Conservation (phyloP, 208 protist genomes). For the Vickermania spadyakhi region DNA sequence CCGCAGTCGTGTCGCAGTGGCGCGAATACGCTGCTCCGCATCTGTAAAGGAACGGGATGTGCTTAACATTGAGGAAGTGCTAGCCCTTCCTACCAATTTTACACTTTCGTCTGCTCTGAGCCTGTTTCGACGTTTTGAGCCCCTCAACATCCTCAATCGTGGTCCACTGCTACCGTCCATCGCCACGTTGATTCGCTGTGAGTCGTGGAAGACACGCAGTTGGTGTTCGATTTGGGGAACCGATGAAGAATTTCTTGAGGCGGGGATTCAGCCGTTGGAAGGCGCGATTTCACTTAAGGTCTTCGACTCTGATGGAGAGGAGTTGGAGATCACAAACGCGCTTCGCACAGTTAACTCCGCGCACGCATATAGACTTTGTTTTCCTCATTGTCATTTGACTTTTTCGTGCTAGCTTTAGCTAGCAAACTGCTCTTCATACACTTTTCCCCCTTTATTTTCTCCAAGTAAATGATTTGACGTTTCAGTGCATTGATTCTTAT, state of each 20-base stretch:
- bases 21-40: too few relatives aligned
- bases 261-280: constrained; percentile 18
- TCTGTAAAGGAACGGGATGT: too few relatives aligned
- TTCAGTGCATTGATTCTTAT: too few relatives aligned
- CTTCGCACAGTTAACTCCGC: constrained; percentile 23
- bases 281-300: constrained; percentile 43
- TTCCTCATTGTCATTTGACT: constrained; percentile 23
- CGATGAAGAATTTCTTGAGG: constrained; percentile 25
- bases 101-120: not conserved
- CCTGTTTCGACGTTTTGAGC: constrained; percentile 34
- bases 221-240: constrained; percentile 75
- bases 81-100: too few relatives aligned
- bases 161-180: constrained; percentile 16
- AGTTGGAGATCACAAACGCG: constrained; percentile 38
- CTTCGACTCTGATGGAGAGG: constrained; percentile 37
- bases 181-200: constrained; percentile 24
- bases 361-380: constrained; percentile 27
- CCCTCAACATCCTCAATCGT: constrained; percentile 38
- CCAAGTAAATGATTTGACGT: too few relatives aligned
- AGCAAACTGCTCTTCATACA: not conserved
- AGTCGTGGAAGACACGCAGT: constrained; percentile 22
- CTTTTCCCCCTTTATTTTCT: too few relatives aligned
- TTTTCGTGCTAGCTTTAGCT: not conserved
- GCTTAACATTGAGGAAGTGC: too few relatives aligned
- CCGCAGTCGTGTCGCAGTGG: too few relatives aligned